Conservation (phyloP, 495 filamentous ascomycete species). For the Aspergillus egyptiacus region DNA sequence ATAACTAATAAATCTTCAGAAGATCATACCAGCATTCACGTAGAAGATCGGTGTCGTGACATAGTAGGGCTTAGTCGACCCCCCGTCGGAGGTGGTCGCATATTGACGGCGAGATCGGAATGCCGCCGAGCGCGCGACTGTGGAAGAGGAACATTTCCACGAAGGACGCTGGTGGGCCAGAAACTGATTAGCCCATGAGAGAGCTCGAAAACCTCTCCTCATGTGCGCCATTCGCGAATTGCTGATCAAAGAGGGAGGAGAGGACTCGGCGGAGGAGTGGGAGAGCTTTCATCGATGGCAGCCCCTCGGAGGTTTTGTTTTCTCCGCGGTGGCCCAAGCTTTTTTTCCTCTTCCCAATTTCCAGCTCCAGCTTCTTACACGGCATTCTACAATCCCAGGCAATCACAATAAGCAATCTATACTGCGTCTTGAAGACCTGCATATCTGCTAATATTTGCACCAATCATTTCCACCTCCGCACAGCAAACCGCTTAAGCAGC, state of each 20-base stretch:
- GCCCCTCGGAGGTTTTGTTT: constrained; percentile 21
- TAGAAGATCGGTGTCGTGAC: constrained; percentile 98
- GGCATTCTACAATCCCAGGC: too few relatives aligned
- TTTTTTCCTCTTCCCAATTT: constrained; percentile 22
- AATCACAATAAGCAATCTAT: background rate
- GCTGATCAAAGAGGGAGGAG: too few relatives aligned
- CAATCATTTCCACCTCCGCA: background rate
- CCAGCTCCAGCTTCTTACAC: background rate
- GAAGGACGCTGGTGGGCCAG: constrained; percentile 20
- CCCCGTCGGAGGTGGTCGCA: constrained; percentile 24
- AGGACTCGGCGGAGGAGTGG: too few relatives aligned
- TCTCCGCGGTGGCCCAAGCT: constrained; percentile 41
- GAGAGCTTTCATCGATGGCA: constrained; percentile 13
- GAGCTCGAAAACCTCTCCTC: constrained; percentile 26
- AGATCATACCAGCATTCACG: constrained; percentile 78
- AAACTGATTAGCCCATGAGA: constrained; percentile 30
- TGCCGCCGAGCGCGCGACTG: constrained; percentile 13
- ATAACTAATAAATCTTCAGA: background rate
- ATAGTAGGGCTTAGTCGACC: constrained; percentile 78
- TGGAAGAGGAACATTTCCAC: constrained; percentile 33
- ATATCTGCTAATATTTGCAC: background rate
- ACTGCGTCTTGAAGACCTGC: background rate
- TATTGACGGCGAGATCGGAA: constrained; percentile 25
- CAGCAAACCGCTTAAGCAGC: background rate
- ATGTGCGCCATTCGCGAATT: constrained; percentile 29